Base-by-base conservation (phyloP, 208 protist genomes). In the Acanthamoeba castellanii region DNA sequence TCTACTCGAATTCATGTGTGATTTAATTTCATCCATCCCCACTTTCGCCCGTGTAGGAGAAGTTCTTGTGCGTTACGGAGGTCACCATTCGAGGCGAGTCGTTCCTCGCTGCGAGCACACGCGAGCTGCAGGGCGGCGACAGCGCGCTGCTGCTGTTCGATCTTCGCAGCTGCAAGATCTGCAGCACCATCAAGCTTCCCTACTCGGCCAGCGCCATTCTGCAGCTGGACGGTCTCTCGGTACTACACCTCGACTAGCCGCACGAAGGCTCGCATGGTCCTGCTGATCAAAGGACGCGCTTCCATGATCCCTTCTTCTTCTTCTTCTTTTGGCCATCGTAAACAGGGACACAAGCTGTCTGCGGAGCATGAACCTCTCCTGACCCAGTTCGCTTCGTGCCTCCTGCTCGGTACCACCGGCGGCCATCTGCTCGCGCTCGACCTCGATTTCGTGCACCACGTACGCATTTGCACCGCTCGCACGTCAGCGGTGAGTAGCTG, bases 401-500 rank as follows among this genome's bases (percentile, higher is more conserved):
- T 78, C n/a, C 6, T 78, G 30, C 70, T 78, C 27, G 70, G 70
- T n/a, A 78, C 70, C 70, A 78, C 70, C 37, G 70, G 70, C n/a
- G 70, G 70, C 8, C 70, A 78, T n/a, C 30, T 78, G 11, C 70
- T 78, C 70, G 70, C 70, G 37, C n/a, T 78, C 16, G 70, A 78
- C 70, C 70, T 78, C 70, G 70, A 78, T n/a, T 78, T 78, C 37
- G 70, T 78, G n/a, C 70, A 78, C n/a, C 70, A 78, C 70, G 70
- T 78, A 45, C 70, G 70, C 37, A 8, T 25, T 27, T 42, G 37
- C 37, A 42, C 37, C 37, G 37, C 37, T 42, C 37, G 37, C 37
- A 42, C 37, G 37, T 1, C 37, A 42, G 37, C 37, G 37, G 37
- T 42, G 2, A 42, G 37, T 3, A 42, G 37, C 13, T 74, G 25